These are phyloP conservation scores for Aspergillus phoenicis DNA, from an alignment of 2,329 filamentous ascomycete species.

Conservation along the genomic window DNA sequence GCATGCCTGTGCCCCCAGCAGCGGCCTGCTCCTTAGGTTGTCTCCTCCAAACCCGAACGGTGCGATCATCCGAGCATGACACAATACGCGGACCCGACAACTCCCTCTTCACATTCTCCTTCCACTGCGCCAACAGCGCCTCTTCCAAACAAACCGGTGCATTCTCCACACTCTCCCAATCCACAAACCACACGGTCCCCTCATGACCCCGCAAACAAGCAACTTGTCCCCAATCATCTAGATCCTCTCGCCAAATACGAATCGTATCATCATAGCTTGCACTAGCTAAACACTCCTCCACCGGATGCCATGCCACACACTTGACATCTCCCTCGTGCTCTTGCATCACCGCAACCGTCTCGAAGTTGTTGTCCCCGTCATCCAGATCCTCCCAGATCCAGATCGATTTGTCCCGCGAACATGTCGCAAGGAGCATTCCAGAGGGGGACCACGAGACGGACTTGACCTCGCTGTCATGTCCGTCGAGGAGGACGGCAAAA, in stretches of 20 bases:
- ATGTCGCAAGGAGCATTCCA: slow-evolving; percentile 86
- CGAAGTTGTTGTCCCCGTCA: slow-evolving; percentile 89
- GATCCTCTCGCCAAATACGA: slow-evolving; percentile 84
- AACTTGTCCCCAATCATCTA: slow-evolving; percentile 92
- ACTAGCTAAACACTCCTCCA: slow-evolving; percentile 77
- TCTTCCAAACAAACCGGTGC: background rate
- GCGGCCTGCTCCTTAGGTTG: slow-evolving; percentile 48
- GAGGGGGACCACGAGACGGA: slow-evolving; percentile 62
- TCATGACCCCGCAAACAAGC: slow-evolving; percentile 76
- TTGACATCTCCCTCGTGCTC: slow-evolving; percentile 97
- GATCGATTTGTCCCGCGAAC: slow-evolving; percentile 87
- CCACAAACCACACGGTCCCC: slow-evolving; percentile 87
- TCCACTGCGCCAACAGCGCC: slow-evolving; percentile 27
- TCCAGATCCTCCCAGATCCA: slow-evolving; percentile 98
- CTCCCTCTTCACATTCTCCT: slow-evolving; percentile 25
- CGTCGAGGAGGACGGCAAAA: slow-evolving; percentile 87
- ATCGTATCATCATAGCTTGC: slow-evolving; percentile 95
- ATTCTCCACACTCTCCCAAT: slow-evolving; percentile 57
- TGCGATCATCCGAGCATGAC: slow-evolving; percentile 83
- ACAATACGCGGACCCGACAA: slow-evolving; percentile 62
- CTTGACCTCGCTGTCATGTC: slow-evolving; percentile 95
- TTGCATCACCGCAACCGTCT: slow-evolving; percentile 91
- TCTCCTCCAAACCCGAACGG: slow-evolving; percentile 76
- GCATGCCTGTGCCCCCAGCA: slow-evolving; percentile 56
- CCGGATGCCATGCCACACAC: slow-evolving; percentile 86